Conservation (phyloP, 2,329 filamentous ascomycete species). For the Cadophora sp. region DNA sequence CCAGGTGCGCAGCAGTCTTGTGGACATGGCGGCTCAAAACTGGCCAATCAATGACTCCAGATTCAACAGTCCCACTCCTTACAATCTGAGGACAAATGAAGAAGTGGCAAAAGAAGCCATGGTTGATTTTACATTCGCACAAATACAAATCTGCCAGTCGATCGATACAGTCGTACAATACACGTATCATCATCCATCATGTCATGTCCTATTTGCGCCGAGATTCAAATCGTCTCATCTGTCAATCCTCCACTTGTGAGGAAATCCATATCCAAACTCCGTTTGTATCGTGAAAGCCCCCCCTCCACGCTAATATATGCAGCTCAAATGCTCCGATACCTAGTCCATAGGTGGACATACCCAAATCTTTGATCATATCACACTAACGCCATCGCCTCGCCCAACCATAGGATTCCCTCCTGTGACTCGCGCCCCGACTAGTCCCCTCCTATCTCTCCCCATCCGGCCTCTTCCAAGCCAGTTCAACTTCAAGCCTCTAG, state of each 20-base stretch:
- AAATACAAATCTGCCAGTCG: not conserved
- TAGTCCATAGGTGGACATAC: not conserved
- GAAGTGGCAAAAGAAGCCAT: not conserved
- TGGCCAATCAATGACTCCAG: too few relatives aligned
- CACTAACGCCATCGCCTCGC: slow-evolving; percentile 6
- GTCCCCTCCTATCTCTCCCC: slow-evolving; percentile 85
- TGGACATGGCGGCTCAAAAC: too few relatives aligned
- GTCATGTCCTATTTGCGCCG: slow-evolving; percentile 7
- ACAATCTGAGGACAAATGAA: too few relatives aligned
- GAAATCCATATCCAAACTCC: not conserved
- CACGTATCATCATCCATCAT: not conserved
- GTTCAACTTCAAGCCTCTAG: slow-evolving; percentile 90
- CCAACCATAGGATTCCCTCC: slow-evolving; percentile 16
- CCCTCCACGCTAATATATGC: not conserved
- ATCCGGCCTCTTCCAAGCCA: slow-evolving; percentile 93
- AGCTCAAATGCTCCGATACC: not conserved
- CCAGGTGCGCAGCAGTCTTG: too few relatives aligned
- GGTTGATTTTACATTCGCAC: not conserved
- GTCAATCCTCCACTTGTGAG: not conserved
- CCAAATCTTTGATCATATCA: slow-evolving; percentile 2
- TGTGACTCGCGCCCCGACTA: slow-evolving; percentile 61
- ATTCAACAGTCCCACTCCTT: too few relatives aligned
- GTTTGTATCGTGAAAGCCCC: not conserved
- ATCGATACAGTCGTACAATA: not conserved
- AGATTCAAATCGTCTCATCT: not conserved